Percentiles rank a stretch among this genome's conserved stretches.
Evolutionary conservation across 345 rosid species (phyloP).

Genomic region (Citrus mangshanensis): DNA sequence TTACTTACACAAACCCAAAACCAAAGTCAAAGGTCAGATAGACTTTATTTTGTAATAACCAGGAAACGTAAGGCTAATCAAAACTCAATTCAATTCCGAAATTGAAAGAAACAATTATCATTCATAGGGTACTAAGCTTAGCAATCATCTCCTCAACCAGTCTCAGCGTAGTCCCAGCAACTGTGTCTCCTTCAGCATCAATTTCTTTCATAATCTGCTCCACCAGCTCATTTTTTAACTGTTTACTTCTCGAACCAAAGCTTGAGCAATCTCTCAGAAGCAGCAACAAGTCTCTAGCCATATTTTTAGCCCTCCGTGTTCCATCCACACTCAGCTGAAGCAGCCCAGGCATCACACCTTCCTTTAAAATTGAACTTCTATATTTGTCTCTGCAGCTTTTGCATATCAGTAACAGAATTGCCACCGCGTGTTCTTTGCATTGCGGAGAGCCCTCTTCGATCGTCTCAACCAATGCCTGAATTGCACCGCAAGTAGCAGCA

Average conservation of each 20-base stretch:
- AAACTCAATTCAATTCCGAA: too few species aligned
- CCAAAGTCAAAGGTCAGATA: not conserved
- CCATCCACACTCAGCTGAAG: slow-evolving; percentile 79
- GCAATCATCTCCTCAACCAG: slow-evolving; percentile 79
- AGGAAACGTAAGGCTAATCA: not conserved
- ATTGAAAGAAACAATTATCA: not conserved
- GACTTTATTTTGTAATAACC: not conserved
- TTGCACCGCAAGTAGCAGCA: slow-evolving; percentile 37
- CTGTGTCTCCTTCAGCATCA: slow-evolving; percentile 56
- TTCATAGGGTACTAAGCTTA: slow-evolving; percentile 46
- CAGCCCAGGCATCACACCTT: slow-evolving; percentile 80
- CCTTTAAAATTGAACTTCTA: slow-evolving; percentile 64
- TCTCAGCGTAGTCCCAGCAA: slow-evolving; percentile 40
- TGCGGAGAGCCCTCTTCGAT: slow-evolving; percentile 71
- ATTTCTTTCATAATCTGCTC: slow-evolving; percentile 69
- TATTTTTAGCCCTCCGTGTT: slow-evolving; percentile 54
- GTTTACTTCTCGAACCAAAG: slow-evolving; percentile 27
- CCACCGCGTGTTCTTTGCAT: slow-evolving; percentile 72
- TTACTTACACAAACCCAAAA: not conserved
- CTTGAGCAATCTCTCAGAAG: slow-evolving; percentile 54
- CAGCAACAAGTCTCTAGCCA: slow-evolving; percentile 60
- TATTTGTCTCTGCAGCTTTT: slow-evolving; percentile 58
- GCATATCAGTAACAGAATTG: slow-evolving; percentile 58
- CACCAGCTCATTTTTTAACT: slow-evolving; percentile 46
- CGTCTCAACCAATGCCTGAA: slow-evolving; percentile 60